These are phyloP conservation scores for Reticulascus tulasneorum DNA, from an alignment of 2,329 filamentous ascomycete species.

Conservation along the genomic window DNA sequence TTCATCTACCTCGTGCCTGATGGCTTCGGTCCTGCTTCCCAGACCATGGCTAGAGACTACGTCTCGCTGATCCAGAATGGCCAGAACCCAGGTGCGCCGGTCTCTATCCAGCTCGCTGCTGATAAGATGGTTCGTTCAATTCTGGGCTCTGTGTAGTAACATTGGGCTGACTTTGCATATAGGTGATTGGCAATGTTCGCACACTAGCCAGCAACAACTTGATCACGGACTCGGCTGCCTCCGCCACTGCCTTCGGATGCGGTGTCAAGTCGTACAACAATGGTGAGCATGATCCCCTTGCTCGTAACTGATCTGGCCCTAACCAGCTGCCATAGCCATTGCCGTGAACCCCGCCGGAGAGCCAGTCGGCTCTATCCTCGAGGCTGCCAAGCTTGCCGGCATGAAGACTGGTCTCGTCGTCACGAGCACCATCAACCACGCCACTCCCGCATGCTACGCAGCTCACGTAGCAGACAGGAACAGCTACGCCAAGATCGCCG, in stretches of 20 bases:
- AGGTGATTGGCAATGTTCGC: slow-evolving; percentile 26
- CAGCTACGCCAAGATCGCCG: slow-evolving; percentile 30
- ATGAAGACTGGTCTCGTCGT: slow-evolving; percentile 38
- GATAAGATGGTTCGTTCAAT: slow-evolving; percentile 15
- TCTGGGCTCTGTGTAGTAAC: background rate
- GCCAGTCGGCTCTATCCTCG: slow-evolving; percentile 33
- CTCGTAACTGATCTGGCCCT: background rate
- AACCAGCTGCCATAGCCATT: slow-evolving; percentile 20
- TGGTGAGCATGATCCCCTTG: background rate
- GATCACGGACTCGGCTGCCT: slow-evolving; percentile 36
- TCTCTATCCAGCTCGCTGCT: slow-evolving; percentile 16
- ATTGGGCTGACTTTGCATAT: background rate
- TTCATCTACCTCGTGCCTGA: slow-evolving; percentile 29
- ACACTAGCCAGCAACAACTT: slow-evolving; percentile 27
- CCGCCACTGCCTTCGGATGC: slow-evolving; percentile 34
- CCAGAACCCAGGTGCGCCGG: slow-evolving; percentile 13
- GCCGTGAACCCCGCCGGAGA: slow-evolving; percentile 26
- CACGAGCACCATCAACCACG: slow-evolving; percentile 34
- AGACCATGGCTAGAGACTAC: slow-evolving; percentile 24
- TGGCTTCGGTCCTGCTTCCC: slow-evolving; percentile 24
- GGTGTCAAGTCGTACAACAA: slow-evolving; percentile 35
- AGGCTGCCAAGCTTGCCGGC: slow-evolving; percentile 33
- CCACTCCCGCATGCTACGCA: slow-evolving; percentile 27
- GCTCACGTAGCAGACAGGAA: slow-evolving; percentile 29
- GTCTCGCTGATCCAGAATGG: slow-evolving; percentile 18